phyloP scores from a whole-genome alignment of 176 grass and related monocot species.

The Oryza brachyantha region DNA sequence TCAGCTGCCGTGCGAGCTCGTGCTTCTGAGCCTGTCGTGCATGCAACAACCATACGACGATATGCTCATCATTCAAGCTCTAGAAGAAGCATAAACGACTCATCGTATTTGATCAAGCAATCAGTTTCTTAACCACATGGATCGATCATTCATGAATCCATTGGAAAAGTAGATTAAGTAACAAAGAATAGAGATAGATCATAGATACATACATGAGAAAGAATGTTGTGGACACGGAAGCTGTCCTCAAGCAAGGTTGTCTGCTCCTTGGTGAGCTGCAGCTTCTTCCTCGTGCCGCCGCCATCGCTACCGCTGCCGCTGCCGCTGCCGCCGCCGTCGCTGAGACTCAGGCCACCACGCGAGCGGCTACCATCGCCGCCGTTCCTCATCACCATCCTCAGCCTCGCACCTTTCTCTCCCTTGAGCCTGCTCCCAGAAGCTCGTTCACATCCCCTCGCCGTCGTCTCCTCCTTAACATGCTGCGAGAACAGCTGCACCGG shows the following conservation, averaged over 20 bases:
- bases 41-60: neutral
- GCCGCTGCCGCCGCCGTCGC: neutral
- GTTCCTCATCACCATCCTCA: neutral
- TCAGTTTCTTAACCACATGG: neutral
- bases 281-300: constrained; percentile 53
- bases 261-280: constrained; percentile 66
- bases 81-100: constrained; percentile 3
- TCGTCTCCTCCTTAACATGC: constrained; percentile 20
- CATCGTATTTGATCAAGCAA: neutral
- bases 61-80: neutral
- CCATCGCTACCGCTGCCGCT: neutral
- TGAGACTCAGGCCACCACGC: neutral
- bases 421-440: constrained; percentile 3
- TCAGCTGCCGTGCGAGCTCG: constrained; percentile 54
- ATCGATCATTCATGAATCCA: neutral
- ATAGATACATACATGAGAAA: constrained; percentile 48
- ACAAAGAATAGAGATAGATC: neutral
- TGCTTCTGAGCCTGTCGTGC: constrained; percentile 59
- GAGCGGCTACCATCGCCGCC: neutral
- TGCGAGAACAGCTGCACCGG: constrained; percentile 29
- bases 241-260: constrained; percentile 51
- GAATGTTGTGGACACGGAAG: constrained; percentile 55
- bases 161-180: neutral
- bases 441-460: neutral
- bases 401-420: neutral